These are phyloP conservation scores for Candida golubevii DNA, from an alignment of 805 yeast genomes.

Conservation along the genomic window DNA sequence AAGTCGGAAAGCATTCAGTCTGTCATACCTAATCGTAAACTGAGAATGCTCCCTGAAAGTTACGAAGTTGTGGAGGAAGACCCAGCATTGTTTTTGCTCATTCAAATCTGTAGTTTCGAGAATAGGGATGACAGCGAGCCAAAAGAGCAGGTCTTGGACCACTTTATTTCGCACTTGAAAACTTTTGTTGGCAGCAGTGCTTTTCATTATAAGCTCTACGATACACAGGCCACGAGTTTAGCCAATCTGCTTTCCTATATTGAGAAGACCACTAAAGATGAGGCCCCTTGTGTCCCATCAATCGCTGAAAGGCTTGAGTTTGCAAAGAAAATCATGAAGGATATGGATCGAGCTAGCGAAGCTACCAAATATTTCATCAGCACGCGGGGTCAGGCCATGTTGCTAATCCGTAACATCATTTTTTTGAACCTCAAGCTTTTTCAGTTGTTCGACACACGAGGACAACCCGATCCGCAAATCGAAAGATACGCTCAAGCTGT, in stretches of 20 bases:
- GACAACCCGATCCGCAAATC: not conserved
- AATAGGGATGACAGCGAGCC: too few species aligned
- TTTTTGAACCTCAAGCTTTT: not conserved
- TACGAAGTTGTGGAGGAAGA: too few species aligned
- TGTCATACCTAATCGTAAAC: too few species aligned
- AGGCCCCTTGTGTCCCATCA: not conserved
- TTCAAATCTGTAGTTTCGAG: too few species aligned
- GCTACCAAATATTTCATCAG: not conserved
- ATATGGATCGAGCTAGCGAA: not conserved
- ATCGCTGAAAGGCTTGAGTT: not conserved
- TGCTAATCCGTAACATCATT: not conserved
- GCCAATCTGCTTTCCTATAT: not conserved
- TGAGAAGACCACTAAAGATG: not conserved
- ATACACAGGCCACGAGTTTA: too few species aligned
- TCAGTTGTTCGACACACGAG: not conserved
- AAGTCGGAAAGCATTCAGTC: too few species aligned
- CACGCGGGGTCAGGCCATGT: not conserved
- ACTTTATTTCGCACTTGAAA: too few species aligned
- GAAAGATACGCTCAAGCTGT: not conserved
- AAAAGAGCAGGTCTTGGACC: too few species aligned
- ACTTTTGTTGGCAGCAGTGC: too few species aligned
- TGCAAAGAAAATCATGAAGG: not conserved
- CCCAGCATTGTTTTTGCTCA: too few species aligned
- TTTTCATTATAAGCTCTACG: too few species aligned
- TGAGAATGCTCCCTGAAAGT: too few species aligned